phyloP scores from a whole-genome alignment of 306 rosid genomes.

The Lathyrus aphaca region DNA sequence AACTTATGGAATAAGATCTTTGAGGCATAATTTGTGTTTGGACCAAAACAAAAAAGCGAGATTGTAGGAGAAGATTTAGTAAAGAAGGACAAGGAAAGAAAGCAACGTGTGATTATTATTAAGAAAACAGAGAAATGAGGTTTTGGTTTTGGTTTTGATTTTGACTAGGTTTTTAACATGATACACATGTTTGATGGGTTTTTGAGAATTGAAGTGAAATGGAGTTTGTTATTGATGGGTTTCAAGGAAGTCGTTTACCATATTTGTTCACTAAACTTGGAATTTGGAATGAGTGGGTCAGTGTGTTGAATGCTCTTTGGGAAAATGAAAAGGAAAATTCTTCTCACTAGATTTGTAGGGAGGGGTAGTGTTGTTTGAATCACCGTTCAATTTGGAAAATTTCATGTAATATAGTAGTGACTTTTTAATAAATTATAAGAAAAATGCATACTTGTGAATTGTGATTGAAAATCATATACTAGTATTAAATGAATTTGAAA shows the following conservation, averaged over 20 bases:
- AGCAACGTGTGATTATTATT: slow-evolving; percentile 28
- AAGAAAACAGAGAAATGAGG: background rate
- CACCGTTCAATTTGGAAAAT: too few species aligned
- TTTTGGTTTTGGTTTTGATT: background rate
- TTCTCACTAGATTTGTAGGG: background rate
- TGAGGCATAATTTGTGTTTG: slow-evolving; percentile 12
- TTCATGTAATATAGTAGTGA: too few species aligned
- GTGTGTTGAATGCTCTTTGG: slow-evolving; percentile 12
- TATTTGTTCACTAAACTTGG: slow-evolving; percentile 41
- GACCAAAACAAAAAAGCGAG: slow-evolving; percentile 37
- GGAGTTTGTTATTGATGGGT: slow-evolving; percentile 6
- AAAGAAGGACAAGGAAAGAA: slow-evolving; percentile 39
- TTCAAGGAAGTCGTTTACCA: slow-evolving; percentile 2
- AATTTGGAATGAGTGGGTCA: slow-evolving; percentile 42
- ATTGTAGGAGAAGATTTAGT: slow-evolving; percentile 66
- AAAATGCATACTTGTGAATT: too few species aligned
- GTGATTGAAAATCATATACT: too few species aligned
- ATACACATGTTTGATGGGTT: slow-evolving; percentile 37
- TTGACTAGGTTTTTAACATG: slow-evolving; percentile 9
- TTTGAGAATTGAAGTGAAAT: slow-evolving; percentile 17
- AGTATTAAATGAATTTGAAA: too few species aligned
- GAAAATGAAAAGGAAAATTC: slow-evolving; percentile 7
- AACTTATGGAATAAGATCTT: slow-evolving; percentile 40
- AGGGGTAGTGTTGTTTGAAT: too few species aligned
- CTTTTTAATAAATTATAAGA: too few species aligned